A percentile compares a stretch with the other conserved stretches of the same genome.
Conservation (phyloP, 106 monocot genomes). For the Xerophyta viscosa region DNA sequence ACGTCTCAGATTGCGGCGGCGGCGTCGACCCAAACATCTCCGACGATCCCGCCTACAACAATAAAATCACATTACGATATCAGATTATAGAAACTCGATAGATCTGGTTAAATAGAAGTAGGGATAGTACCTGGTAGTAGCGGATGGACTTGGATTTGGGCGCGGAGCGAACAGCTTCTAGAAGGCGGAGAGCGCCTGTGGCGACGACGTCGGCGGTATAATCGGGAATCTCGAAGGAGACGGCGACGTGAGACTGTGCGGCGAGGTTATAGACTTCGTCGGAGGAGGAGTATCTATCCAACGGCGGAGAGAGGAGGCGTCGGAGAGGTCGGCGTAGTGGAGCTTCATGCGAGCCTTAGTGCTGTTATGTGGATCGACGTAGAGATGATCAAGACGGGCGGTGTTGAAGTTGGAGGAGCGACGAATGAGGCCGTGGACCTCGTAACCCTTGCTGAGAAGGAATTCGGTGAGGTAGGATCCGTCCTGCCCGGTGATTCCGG, state of each 20-base stretch:
- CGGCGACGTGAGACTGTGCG: slow-evolving; percentile 96
- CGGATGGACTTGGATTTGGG: slow-evolving; percentile 31
- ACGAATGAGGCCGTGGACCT: slow-evolving; percentile 95
- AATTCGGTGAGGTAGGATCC: slow-evolving; percentile 96
- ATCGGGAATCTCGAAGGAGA: slow-evolving; percentile 98
- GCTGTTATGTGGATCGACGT: slow-evolving; percentile 85
- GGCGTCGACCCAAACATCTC: slow-evolving; percentile 99
- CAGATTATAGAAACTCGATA: slow-evolving; percentile 56
- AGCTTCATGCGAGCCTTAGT: slow-evolving; percentile 86
- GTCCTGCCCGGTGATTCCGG: slow-evolving; percentile 96
- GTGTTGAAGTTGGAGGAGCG: slow-evolving; percentile 98
- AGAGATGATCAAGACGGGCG: slow-evolving; percentile 83
- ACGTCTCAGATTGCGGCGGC: slow-evolving; percentile 73
- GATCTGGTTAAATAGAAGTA: too few relatives aligned
- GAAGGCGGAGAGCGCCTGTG: slow-evolving; percentile 89
- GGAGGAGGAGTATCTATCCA: slow-evolving; percentile 78
- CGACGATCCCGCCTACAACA: slow-evolving; percentile 61
- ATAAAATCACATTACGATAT: background rate
- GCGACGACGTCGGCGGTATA: slow-evolving; percentile 96
- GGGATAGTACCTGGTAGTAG: slow-evolving; percentile 51
- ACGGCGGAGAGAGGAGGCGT: slow-evolving; percentile 91
- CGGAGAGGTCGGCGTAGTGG: slow-evolving; percentile 97
- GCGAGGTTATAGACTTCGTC: slow-evolving; percentile 99
- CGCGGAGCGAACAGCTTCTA: slow-evolving; percentile 81
- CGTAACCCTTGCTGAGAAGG: slow-evolving; percentile 76